Percentiles rank a stretch among this genome's conserved stretches.
Conservation (phyloP, 2,329 filamentous ascomycete genomes). For the Exophiala viscosa region DNA sequence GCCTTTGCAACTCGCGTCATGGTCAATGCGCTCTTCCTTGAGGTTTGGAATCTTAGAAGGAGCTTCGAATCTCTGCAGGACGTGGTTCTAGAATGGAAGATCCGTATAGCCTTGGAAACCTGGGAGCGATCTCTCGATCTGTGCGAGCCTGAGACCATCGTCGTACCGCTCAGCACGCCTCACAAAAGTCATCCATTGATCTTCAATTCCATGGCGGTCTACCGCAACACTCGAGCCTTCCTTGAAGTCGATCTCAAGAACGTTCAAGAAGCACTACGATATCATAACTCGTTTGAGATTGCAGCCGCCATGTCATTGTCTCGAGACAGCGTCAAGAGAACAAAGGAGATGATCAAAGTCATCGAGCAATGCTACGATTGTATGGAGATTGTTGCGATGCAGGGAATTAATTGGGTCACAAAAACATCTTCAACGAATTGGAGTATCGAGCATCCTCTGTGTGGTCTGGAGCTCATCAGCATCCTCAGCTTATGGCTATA, state of each 20-base stretch:
- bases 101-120: conserved; percentile 91
- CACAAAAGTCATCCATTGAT: conserved; percentile 95
- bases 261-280: conserved; percentile 91
- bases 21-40: conserved; percentile 97
- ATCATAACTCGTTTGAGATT: conserved; percentile 96
- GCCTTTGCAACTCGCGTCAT: conserved; percentile 96
- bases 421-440: conserved; percentile 96
- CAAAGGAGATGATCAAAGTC: conserved; percentile 96
- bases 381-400: conserved; percentile 89
- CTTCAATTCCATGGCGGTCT: conserved; percentile 97
- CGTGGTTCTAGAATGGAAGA: conserved; percentile 96
- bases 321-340: conserved; percentile 89
- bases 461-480: conserved; percentile 94
- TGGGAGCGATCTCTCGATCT: conserved; percentile 96
- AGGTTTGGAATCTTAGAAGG: conserved; percentile 98
- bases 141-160: conserved; percentile 84
- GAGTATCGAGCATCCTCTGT: conserved; percentile 97
- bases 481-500: conserved; percentile 98
- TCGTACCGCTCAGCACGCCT: conserved; percentile 85
- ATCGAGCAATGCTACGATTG: conserved; percentile 97
- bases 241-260: conserved; percentile 93
- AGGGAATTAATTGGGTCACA: conserved; percentile 97
- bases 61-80: conserved; percentile 97
- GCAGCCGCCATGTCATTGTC: conserved; percentile 94
- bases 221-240: conserved; percentile 85